A percentile compares a stretch with the other conserved stretches of the same genome.
Evolutionary conservation across 164 flowering plant genomes (phyloP).

Genomic region (Amborella trichopoda): DNA sequence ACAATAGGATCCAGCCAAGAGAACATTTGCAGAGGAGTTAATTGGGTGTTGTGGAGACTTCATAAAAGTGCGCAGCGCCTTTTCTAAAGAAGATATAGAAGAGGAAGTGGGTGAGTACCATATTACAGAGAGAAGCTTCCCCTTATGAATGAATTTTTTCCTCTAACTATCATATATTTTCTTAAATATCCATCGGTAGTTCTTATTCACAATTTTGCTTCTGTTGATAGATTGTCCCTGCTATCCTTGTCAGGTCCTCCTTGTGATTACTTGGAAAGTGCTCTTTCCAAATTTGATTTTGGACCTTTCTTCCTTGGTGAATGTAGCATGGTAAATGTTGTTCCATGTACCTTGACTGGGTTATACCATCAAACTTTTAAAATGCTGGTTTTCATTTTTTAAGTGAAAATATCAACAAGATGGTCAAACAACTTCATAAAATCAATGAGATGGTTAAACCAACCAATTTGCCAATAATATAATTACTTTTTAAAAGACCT

Average conservation of each 20-base stretch:
- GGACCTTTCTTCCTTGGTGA: constrained; percentile 93
- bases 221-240: too few relatives aligned
- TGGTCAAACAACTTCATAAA: too few relatives aligned
- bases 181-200: too few relatives aligned
- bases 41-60: constrained; percentile 43
- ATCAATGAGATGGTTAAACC: too few relatives aligned
- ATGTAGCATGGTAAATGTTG: constrained; percentile 47
- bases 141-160: too few relatives aligned
- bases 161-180: too few relatives aligned
- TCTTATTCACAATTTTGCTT: too few relatives aligned
- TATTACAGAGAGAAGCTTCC: too few relatives aligned
- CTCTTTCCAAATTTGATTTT: constrained; percentile 68
- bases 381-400: background rate
- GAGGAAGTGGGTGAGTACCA: constrained; percentile 35
- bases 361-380: background rate
- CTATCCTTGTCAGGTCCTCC: constrained; percentile 57
- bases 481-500: too few relatives aligned
- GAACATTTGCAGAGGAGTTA: constrained; percentile 65
- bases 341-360: too few relatives aligned
- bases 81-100: constrained; percentile 29
- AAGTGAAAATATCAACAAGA: too few relatives aligned
- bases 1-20: constrained; percentile 59
- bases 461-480: too few relatives aligned
- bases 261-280: constrained; percentile 64
- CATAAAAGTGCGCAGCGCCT: constrained; percentile 19